Base-by-base conservation (phyloP, 2,329 filamentous ascomycete species). In the Fusarium coffeatum region DNA sequence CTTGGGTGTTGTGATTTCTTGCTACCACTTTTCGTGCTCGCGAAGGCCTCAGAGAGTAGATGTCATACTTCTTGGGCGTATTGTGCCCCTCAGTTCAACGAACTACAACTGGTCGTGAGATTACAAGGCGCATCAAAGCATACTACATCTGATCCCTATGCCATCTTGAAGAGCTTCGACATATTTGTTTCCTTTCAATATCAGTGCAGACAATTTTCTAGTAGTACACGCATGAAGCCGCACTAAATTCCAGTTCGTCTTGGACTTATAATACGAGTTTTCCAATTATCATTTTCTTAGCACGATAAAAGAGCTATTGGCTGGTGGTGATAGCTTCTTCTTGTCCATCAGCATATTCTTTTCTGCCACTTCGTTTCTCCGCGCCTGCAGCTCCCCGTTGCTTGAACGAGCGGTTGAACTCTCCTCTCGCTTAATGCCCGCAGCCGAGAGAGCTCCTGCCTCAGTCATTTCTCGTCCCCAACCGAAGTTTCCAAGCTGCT, bases 391-490 rank as follows among this genome's bases (percentile, higher is more conserved):
- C 12, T 30, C n/a, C 15, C 43, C 13, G 18, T 37, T 40, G 9
- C 27, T 37, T 30, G 8, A 22, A 23, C 34, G 47, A 27, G 13
- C 22, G 20, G 6, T n/a, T 23, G 3, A 5, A 12, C 30, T n/a
- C 37, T 30, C 43, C 22, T 47, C 32, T 51, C n/a, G 53, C n/a
- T 15, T 23, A 16, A 20, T 25, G 10, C 20, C 48, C 13, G 9
- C 32, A 40, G 25, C 41, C 25, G n/a, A 30, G 13, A 28, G 28
- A 50, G 30, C 45, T 46, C 30, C 50, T 63, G 43, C 59, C 54
- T 68, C 50, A 49, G 42, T 47, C 41, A 57, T 43, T 68, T 25
- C 41, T 68, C 59, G 64, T 68, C 53, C 53, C 57, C 54, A 28
- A 59, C 64, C 34, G 18, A 37, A 37, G 34, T 37, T 12, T 37